These are phyloP conservation scores for Ceratobasidium theobromae DNA, from an alignment of 1,284 basidiomycete genomes.

Conservation along the genomic window DNA sequence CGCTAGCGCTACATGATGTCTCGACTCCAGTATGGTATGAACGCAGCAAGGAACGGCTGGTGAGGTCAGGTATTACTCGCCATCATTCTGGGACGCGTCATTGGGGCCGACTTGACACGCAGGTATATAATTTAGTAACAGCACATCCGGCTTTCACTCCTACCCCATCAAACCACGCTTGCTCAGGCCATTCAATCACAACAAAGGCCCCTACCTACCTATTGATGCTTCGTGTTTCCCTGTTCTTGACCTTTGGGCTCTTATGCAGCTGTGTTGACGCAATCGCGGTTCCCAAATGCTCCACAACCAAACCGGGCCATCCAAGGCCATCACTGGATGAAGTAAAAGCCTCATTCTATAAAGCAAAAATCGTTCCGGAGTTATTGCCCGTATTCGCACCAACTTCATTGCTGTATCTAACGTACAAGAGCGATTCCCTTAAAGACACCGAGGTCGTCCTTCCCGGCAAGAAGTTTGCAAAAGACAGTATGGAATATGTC, in stretches of 20 bases:
- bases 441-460: background rate
- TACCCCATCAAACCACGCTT: background rate
- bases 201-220: too few species aligned
- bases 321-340: background rate
- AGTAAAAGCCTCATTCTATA: slow-evolving; percentile 12
- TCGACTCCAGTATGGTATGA: too few species aligned
- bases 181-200: background rate
- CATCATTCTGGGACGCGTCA: too few species aligned
- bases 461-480: slow-evolving; percentile 14
- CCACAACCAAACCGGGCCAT: background rate
- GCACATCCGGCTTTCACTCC: too few species aligned
- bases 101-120: too few species aligned
- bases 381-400: slow-evolving; percentile 4
- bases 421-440: background rate
- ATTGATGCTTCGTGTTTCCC: slow-evolving; percentile 4
- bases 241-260: background rate
- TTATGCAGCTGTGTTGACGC: background rate
- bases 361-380: slow-evolving; percentile 20
- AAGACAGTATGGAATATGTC: background rate
- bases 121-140: too few species aligned
- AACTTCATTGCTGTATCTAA: slow-evolving; percentile 8
- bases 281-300: background rate
- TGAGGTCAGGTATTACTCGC: too few species aligned
- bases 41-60: too few species aligned
- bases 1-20: too few species aligned